A percentile compares a stretch with the other conserved stretches of the same genome.
phyloP scores from a whole-genome alignment of 441 rosid species.

The Pelargonium australe region DNA sequence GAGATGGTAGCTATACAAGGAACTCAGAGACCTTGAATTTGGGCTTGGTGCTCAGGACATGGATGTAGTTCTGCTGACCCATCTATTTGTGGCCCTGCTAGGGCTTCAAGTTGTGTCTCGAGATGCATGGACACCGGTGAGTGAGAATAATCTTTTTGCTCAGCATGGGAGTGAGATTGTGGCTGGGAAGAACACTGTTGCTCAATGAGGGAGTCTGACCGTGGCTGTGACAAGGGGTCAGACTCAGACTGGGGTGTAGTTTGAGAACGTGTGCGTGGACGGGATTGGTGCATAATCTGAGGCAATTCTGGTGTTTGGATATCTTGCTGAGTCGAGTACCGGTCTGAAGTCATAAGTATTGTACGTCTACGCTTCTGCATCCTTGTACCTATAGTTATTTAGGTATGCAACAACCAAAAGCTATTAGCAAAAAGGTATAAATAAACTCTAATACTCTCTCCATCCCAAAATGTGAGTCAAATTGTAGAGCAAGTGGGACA shows the following conservation, averaged over 20 bases:
- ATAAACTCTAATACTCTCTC: not conserved
- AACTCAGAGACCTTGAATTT: not conserved
- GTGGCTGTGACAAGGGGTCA: not conserved
- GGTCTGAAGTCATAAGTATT: not conserved
- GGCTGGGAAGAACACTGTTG: not conserved
- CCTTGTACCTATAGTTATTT: not conserved
- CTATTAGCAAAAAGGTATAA: not conserved
- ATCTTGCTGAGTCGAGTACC: not conserved
- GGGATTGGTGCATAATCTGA: not conserved
- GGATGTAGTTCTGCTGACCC: not conserved
- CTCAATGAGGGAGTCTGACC: not conserved
- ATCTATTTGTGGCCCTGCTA: too few relatives aligned
- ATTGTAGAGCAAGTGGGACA: too few relatives aligned
- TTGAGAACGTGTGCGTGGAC: not conserved
- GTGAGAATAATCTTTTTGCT: too few relatives aligned
- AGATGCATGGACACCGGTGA: too few relatives aligned
- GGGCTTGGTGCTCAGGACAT: not conserved
- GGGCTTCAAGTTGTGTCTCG: too few relatives aligned
- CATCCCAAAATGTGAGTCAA: too few relatives aligned
- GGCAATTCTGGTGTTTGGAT: not conserved
- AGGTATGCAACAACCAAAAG: not conserved
- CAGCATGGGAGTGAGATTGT: too few relatives aligned
- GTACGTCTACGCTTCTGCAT: not conserved
- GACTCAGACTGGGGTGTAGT: not conserved
- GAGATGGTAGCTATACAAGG: not conserved